phyloP scores from a whole-genome alignment of 176 grass and related monocot species.

The Hyparrhenia diplandra region DNA sequence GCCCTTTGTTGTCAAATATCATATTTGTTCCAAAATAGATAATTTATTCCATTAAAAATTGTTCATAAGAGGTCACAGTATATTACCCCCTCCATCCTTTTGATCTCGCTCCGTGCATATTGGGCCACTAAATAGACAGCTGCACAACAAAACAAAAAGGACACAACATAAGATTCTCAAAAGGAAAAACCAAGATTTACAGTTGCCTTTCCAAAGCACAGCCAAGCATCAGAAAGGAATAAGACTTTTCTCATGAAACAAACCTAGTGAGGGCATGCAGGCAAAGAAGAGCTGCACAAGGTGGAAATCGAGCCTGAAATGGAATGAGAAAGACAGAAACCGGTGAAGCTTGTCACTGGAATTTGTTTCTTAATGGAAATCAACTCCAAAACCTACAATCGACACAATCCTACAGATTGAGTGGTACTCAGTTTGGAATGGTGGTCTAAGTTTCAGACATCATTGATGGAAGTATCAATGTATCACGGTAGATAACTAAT shows the following conservation, averaged over 20 bases:
- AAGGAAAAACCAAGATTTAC: neutral
- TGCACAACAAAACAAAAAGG: constrained; percentile 34
- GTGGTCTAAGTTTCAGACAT: neutral
- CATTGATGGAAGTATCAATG: neutral
- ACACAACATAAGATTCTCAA: neutral
- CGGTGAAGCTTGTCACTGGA: neutral
- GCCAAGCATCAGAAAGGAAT: neutral
- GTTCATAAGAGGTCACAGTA: neutral
- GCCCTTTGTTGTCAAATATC: neutral
- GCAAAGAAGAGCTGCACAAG: constrained; percentile 93
- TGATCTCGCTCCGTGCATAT: constrained; percentile 77
- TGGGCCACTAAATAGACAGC: constrained; percentile 83
- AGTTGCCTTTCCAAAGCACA: neutral
- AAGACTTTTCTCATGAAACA: neutral
- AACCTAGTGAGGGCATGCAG: constrained; percentile 94
- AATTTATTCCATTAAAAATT: neutral
- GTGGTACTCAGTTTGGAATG: neutral
- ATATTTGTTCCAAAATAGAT: neutral
- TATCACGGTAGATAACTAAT: neutral
- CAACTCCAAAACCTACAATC: neutral
- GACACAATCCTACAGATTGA: neutral
- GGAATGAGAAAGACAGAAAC: constrained; percentile 9
- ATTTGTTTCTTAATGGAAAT: constrained; percentile 17
- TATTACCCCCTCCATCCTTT: constrained; percentile 91
- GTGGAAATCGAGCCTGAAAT: constrained; percentile 85